phyloP scores from a whole-genome alignment of 78 protist species.

The Bodo saltans region DNA sequence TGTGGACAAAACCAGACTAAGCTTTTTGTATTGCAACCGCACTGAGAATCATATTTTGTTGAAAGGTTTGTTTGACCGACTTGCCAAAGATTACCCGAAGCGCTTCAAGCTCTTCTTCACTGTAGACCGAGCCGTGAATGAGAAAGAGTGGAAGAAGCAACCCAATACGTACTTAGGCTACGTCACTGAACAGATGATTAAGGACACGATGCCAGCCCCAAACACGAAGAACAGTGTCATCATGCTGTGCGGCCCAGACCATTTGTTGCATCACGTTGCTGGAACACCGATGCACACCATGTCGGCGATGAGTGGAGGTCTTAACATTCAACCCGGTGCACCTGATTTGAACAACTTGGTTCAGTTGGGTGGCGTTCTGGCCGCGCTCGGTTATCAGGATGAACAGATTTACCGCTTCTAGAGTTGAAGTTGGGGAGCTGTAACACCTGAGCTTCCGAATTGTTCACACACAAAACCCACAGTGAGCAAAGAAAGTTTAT shows the following conservation, averaged over 20 bases:
- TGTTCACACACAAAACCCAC: too few relatives aligned
- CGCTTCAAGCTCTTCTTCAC: conserved; percentile 3
- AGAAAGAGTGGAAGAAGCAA: not conserved
- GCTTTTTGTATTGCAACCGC: conserved; percentile 53
- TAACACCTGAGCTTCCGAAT: too few relatives aligned
- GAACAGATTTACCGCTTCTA: not conserved
- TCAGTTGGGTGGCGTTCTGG: not conserved
- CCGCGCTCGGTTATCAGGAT: not conserved
- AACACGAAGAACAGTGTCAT: not conserved
- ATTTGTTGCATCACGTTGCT: not conserved
- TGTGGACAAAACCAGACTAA: not conserved
- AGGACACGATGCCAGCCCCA: not conserved
- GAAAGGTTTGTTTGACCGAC: conserved; percentile 22
- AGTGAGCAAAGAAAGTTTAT: too few relatives aligned
- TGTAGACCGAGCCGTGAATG: not conserved
- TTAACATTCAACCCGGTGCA: not conserved
- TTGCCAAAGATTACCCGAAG: conserved; percentile 6
- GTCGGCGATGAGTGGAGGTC: not conserved
- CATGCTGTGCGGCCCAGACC: conserved; percentile 60
- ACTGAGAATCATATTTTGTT: conserved; percentile 47
- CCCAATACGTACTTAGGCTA: not conserved
- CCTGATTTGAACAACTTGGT: not conserved
- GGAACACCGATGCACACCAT: not conserved
- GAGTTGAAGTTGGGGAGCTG: too few relatives aligned
- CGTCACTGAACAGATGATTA: not conserved